Evolutionary conservation across 768 basidiomycete genomes (phyloP).

Genomic region (Panus rudis): DNA sequence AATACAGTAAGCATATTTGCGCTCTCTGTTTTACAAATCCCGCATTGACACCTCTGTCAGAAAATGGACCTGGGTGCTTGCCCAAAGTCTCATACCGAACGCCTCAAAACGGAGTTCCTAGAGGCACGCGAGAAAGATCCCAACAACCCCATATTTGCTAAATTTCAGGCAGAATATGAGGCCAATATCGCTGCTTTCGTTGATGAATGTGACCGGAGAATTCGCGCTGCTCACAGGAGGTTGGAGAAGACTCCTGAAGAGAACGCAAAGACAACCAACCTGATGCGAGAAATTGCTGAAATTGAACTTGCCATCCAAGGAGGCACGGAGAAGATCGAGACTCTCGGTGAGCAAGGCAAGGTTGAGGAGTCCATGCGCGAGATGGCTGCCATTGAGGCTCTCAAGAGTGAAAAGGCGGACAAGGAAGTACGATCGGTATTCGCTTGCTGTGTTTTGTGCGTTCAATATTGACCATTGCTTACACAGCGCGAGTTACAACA

Average conservation of each 20-base stretch:
- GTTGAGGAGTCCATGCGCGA: constrained; percentile 99
- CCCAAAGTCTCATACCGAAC: constrained; percentile 92
- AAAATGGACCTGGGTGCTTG: constrained; percentile 99
- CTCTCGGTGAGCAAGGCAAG: constrained; percentile 94
- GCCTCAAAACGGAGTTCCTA: constrained; percentile 85
- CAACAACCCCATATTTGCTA: constrained; percentile 71
- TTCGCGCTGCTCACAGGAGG: constrained; percentile 86
- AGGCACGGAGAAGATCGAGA: constrained; percentile 97
- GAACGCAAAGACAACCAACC: constrained; percentile 96
- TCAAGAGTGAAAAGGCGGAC: constrained; percentile 92
- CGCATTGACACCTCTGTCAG: constrained; percentile 31
- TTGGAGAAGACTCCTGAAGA: constrained; percentile 99
- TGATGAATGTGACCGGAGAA: constrained; percentile 96
- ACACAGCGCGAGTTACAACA: constrained; percentile 85
- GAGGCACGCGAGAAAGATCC: constrained; percentile 72
- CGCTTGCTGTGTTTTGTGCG: too few relatives aligned
- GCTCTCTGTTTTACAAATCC: background rate
- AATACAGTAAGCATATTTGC: constrained; percentile 73
- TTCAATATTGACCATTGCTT: background rate
- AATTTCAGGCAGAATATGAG: constrained; percentile 95
- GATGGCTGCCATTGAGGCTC: constrained; percentile 93
- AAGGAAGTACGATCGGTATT: constrained; percentile 64
- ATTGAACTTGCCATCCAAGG: constrained; percentile 98
- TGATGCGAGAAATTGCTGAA: constrained; percentile 99
- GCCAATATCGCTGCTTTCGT: constrained; percentile 93